Conservation (phyloP, 1,139 yeast species). For the Eremothecium sinecaudum region DNA sequence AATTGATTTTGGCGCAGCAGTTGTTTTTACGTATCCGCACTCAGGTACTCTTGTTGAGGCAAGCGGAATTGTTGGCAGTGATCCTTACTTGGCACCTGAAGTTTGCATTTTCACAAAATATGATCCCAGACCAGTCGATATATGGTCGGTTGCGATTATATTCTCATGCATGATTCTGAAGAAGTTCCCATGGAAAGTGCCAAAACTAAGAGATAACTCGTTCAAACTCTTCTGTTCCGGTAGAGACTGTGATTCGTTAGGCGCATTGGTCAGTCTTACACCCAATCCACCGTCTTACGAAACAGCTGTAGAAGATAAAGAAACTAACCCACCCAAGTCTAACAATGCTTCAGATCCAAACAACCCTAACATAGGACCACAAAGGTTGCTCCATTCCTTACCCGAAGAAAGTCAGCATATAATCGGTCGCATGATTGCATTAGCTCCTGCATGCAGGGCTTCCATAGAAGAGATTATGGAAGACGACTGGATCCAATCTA, state of each 20-base stretch:
- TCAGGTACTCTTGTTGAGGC: slow-evolving; percentile 71
- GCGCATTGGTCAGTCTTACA: slow-evolving; percentile 33
- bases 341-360: slow-evolving; percentile 31
- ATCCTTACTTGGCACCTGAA: slow-evolving; percentile 92
- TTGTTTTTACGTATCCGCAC: slow-evolving; percentile 85
- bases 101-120: slow-evolving; percentile 73
- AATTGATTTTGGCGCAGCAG: slow-evolving; percentile 92
- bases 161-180: slow-evolving; percentile 91
- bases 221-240: slow-evolving; percentile 49
- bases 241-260: slow-evolving; percentile 36
- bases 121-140: slow-evolving; percentile 89
- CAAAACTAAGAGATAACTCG: slow-evolving; percentile 76
- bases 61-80: slow-evolving; percentile 88
- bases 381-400: slow-evolving; percentile 55
- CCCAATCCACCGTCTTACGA: slow-evolving; percentile 32
- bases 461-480: slow-evolving; percentile 72
- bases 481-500: slow-evolving; percentile 63
- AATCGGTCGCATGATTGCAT: slow-evolving; percentile 64
- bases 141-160: slow-evolving; percentile 90
- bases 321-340: slow-evolving; percentile 10
- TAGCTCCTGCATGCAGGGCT: slow-evolving; percentile 83
- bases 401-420: slow-evolving; percentile 60
- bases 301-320: slow-evolving; percentile 2
- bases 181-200: slow-evolving; percentile 95
- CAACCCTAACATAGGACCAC: slow-evolving; percentile 57